These are phyloP conservation scores for Globisporangium camurandrum DNA, from an alignment of 352 stramenopile genomes.

Conservation along the genomic window DNA sequence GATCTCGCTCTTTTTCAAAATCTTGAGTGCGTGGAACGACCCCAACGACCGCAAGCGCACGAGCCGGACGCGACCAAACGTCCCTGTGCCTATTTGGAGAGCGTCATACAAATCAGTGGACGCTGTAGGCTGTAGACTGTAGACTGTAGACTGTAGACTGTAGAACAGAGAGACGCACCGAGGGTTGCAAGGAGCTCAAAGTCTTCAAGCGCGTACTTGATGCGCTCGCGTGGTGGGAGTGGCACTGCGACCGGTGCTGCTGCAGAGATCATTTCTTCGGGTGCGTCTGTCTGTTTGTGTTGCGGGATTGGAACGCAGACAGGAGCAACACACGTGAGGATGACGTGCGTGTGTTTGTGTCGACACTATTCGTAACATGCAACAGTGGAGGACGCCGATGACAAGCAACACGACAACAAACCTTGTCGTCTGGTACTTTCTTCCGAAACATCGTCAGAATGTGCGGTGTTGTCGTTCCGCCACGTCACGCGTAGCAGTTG, in stretches of 20 bases:
- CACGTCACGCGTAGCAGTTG: no score
- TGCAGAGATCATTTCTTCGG: conserved; percentile 45
- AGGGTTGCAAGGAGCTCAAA: conserved; percentile 79
- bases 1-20: conserved; percentile 90
- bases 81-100: conserved; percentile 75
- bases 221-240: conserved; percentile 22
- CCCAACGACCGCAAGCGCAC: conserved; percentile 56
- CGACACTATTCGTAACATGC: no score
- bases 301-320: conserved; percentile 2
- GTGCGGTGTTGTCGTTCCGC: no score
- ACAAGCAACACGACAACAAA: no score
- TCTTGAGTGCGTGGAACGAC: conserved; percentile 84
- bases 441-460: conserved; percentile 32
- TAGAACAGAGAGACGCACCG: conserved; percentile 13
- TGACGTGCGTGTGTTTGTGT: no score
- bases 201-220: conserved; percentile 44
- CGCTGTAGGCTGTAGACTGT: neutral
- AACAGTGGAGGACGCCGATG: no score
- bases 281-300: conserved; percentile 15
- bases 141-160: conserved; percentile 1
- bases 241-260: conserved; percentile 30
- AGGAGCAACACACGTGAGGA: no score
- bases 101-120: neutral
- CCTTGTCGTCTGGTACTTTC: conserved; percentile 32
- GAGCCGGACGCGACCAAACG: conserved; percentile 84